A percentile compares a stretch with the other conserved stretches of the same genome.
phyloP scores from a whole-genome alignment of 495 filamentous ascomycete species.

The Parathielavia hyrcaniae region DNA sequence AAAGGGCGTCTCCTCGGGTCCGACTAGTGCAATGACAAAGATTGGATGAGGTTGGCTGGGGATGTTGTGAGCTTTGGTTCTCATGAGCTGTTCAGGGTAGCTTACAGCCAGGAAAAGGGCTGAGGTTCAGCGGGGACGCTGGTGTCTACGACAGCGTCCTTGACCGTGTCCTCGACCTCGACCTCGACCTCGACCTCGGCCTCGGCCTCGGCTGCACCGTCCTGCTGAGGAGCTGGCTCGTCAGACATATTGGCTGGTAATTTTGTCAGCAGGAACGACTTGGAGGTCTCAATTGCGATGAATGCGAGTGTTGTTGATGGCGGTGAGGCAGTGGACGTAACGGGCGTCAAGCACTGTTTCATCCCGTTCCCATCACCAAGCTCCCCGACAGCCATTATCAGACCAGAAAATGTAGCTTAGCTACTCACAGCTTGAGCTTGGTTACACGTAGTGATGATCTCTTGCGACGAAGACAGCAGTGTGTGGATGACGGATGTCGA shows the following conservation, averaged over 20 bases:
- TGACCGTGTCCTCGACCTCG: background rate
- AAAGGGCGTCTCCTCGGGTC: slow-evolving; percentile 45
- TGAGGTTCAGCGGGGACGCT: slow-evolving; percentile 1
- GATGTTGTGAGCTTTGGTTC: slow-evolving; percentile 8
- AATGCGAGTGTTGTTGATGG: background rate
- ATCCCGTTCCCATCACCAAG: background rate
- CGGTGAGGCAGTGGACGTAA: no score
- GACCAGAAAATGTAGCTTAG: background rate
- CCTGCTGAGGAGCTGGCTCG: slow-evolving; percentile 1
- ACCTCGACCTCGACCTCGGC: background rate
- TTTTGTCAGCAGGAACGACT: background rate
- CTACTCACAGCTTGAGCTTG: background rate
- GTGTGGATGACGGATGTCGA: background rate
- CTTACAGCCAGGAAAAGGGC: slow-evolving; percentile 37
- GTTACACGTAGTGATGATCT: no score
- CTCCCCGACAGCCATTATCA: background rate
- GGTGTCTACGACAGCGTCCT: background rate
- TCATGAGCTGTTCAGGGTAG: background rate
- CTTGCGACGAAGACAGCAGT: no score
- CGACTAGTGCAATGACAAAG: slow-evolving; percentile 48
- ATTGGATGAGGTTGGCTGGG: slow-evolving; percentile 47
- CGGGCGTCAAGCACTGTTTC: no score
- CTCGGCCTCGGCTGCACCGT: slow-evolving; percentile 1
- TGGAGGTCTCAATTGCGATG: background rate
- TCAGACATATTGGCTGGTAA: slow-evolving; percentile 11